phyloP scores from a whole-genome alignment of 345 rosid species.

The Lepidium sativum region DNA sequence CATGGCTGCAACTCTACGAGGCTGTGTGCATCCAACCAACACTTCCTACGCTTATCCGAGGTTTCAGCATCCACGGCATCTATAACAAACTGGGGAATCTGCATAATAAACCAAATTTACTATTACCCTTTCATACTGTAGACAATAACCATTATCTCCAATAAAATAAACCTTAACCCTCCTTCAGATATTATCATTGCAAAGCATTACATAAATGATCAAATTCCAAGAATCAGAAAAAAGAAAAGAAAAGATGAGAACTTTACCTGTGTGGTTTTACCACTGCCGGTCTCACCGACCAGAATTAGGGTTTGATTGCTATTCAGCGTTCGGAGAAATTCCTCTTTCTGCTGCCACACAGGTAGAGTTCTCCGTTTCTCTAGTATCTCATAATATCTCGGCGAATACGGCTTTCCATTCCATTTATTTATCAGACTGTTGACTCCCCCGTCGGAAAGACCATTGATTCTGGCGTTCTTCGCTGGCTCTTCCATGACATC shows the following conservation, averaged over 20 bases:
- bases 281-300: slow-evolving; percentile 97
- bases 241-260: neutral
- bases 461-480: slow-evolving; percentile 29
- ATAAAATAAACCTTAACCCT: neutral
- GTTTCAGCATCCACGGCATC: slow-evolving; percentile 80
- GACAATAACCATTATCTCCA: neutral
- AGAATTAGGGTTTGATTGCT: slow-evolving; percentile 59
- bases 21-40: slow-evolving; percentile 94
- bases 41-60: slow-evolving; percentile 68
- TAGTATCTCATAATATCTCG: slow-evolving; percentile 63
- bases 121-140: neutral
- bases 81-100: slow-evolving; percentile 96
- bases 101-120: slow-evolving; percentile 26
- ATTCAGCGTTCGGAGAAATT: slow-evolving; percentile 54
- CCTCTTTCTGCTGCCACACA: slow-evolving; percentile 93
- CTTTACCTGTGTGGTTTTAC: slow-evolving; percentile 92
- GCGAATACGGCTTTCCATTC: slow-evolving; percentile 77
- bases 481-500: slow-evolving; percentile 72
- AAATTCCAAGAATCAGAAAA: neutral
- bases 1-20: slow-evolving; percentile 99
- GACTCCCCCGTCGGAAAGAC: slow-evolving; percentile 12
- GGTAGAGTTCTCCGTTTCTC: slow-evolving; percentile 82
- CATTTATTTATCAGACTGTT: slow-evolving; percentile 50
- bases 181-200: neutral
- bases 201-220: neutral